Evolutionary conservation across 2,329 filamentous ascomycete species (phyloP), one percentile per base, ranked within the genome.

Genomic region (Fusarium floridanum): DNA sequence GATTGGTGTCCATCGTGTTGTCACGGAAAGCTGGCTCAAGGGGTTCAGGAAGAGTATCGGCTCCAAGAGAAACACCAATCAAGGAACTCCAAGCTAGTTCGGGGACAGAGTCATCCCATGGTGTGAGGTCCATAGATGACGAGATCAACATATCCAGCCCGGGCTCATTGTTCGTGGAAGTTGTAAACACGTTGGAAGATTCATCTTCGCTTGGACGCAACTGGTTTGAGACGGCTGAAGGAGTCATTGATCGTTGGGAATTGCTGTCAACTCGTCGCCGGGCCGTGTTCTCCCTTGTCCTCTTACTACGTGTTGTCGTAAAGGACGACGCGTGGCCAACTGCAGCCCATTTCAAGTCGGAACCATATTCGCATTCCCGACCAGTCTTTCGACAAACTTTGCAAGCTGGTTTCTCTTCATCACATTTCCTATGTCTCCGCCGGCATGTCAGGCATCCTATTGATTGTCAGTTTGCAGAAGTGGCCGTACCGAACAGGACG

Each of bases 401-500:
- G 12, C 66, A 68, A 24, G 36, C 22, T 17, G 66, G 66, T 29
- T 53, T 68, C 20, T 37, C 55, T 43, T 68, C 61, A 39, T 66
- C 66, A 3, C 61, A 68, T 45, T 68, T 68, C 4, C 39, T 60
- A 29, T 68, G 66, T 9, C 66, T 63, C 34, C 62, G 27, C 8
- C 66, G 55, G 29, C 66, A 66, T n/a, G 66, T 68, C 45, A 68
- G 24, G 22, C 66, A 68, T 3, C 61, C 66, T 66, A 17, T 48
- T 34, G 77, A 12, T 14, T 32, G 53, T 68, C 61, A 68, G 61
- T 22, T 24, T 32, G 45, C 8, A 9, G n/a, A 27, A 59, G 34
- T 27, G 4, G 10, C 9, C 7, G 1, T 24, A 8, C 9, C 24
- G 12, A 36, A 37, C 14, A 29, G 14, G 34, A 11, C 22, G 36